Percentiles rank a stretch among this genome's conserved stretches.
Evolutionary conservation across 2,329 filamentous ascomycete species (phyloP).

Genomic region (Metarhizium humberi): DNA sequence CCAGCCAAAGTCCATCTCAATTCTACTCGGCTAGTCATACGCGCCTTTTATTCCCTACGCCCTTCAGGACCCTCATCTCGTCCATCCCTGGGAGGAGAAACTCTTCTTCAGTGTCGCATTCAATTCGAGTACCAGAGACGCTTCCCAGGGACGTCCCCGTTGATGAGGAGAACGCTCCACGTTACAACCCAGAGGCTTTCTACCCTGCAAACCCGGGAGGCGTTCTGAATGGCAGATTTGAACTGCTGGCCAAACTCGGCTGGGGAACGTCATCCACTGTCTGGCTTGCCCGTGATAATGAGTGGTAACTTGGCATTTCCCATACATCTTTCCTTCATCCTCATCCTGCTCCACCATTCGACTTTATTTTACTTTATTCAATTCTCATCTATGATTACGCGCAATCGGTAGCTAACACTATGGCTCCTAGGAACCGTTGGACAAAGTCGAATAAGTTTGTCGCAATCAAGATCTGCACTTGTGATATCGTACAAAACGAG

Average conservation of each 20-base stretch:
- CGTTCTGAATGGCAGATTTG: constrained; percentile 22
- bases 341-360: background rate
- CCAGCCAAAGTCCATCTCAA: background rate
- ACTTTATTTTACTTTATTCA: background rate
- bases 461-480: constrained; percentile 15
- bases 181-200: constrained; percentile 15
- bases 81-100: background rate
- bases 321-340: background rate
- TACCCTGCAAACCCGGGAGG: constrained; percentile 22
- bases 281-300: constrained; percentile 21
- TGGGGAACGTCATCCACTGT: constrained; percentile 28
- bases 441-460: constrained; percentile 10
- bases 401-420: background rate
- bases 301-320: background rate
- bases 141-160: constrained; percentile 2
- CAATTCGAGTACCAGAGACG: background rate
- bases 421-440: background rate
- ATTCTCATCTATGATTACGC: background rate
- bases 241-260: constrained; percentile 25
- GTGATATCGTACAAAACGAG: constrained; percentile 12
- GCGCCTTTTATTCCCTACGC: background rate
- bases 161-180: constrained; percentile 15
- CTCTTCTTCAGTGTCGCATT: background rate
- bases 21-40: background rate
- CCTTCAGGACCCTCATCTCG: background rate